phyloP scores from a whole-genome alignment of 371 early-diverging fungal genomes.

The Syncephalastrum racemosum region DNA sequence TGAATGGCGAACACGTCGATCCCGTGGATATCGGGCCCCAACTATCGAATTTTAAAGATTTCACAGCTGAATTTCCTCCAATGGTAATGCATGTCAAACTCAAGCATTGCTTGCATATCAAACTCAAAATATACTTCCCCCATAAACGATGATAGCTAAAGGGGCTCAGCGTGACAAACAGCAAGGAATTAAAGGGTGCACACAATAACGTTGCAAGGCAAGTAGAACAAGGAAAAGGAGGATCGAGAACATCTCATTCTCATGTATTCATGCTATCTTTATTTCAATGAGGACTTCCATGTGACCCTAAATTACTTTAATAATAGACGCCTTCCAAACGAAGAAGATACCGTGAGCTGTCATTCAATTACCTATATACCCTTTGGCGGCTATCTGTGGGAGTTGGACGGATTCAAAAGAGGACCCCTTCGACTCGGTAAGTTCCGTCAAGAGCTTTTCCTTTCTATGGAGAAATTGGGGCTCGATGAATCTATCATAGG shows the following conservation, averaged over 20 bases:
- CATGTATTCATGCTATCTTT: slow-evolving; percentile 1
- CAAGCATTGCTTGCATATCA: too few relatives aligned
- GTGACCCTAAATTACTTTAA: too few relatives aligned
- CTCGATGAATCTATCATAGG: too few relatives aligned
- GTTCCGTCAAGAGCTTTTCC: background rate
- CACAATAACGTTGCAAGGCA: slow-evolving; percentile 40
- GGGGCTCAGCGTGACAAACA: slow-evolving; percentile 40
- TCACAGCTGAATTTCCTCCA: slow-evolving; percentile 35
- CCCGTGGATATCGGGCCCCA: slow-evolving; percentile 28
- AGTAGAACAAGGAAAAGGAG: slow-evolving; percentile 4
- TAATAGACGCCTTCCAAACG: slow-evolving; percentile 3
- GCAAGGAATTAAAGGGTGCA: slow-evolving; percentile 26
- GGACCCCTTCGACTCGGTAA: slow-evolving; percentile 37
- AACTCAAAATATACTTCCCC: too few relatives aligned
- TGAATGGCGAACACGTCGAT: slow-evolving; percentile 25
- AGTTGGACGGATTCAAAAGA: slow-evolving; percentile 49
- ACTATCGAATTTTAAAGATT: slow-evolving; percentile 37
- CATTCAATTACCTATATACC: slow-evolving; percentile 46
- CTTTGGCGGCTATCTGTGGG: slow-evolving; percentile 44
- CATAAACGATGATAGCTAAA: slow-evolving; percentile 16
- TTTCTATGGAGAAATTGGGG: too few relatives aligned
- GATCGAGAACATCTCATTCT: slow-evolving; percentile 2
- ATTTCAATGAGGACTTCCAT: too few relatives aligned
- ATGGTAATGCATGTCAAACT: slow-evolving; percentile 17
- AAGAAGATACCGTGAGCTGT: slow-evolving; percentile 18